Conservation (phyloP, 768 basidiomycete genomes). For the Mycena crocata region DNA sequence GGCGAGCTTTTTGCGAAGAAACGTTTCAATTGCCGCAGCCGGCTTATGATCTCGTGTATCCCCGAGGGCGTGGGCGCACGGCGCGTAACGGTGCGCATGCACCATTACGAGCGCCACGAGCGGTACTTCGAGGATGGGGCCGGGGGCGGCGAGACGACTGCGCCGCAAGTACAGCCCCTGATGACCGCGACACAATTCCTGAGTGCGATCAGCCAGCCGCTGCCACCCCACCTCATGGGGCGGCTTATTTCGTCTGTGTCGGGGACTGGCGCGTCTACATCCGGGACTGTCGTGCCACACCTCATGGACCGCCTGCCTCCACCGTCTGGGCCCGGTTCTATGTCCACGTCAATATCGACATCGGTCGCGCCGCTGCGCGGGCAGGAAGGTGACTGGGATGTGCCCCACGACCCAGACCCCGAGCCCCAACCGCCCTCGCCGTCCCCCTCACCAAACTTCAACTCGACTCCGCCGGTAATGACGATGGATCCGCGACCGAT, state of each 20-base stretch:
- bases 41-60: constrained; percentile 58
- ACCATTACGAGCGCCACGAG: constrained; percentile 47
- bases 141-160: background rate
- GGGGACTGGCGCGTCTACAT: too few species aligned
- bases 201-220: constrained; percentile 10
- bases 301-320: constrained; percentile 9
- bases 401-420: background rate
- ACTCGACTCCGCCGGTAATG: too few species aligned
- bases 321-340: too few species aligned
- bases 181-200: constrained; percentile 12
- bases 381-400: constrained; percentile 24
- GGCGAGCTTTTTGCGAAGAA: constrained; percentile 54
- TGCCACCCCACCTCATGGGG: constrained; percentile 13
- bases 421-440: background rate
- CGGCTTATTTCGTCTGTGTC: too few species aligned
- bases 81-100: constrained; percentile 55
- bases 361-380: constrained; percentile 11
- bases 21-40: constrained; percentile 58
- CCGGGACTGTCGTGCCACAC: too few species aligned
- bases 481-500: too few species aligned
- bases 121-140: constrained; percentile 45
- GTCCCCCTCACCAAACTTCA: too few species aligned
- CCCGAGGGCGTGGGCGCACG: constrained; percentile 42
- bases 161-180: background rate
- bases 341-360: too few species aligned